Conservation (phyloP, 1,139 yeast genomes). For the Pichia sp. region DNA sequence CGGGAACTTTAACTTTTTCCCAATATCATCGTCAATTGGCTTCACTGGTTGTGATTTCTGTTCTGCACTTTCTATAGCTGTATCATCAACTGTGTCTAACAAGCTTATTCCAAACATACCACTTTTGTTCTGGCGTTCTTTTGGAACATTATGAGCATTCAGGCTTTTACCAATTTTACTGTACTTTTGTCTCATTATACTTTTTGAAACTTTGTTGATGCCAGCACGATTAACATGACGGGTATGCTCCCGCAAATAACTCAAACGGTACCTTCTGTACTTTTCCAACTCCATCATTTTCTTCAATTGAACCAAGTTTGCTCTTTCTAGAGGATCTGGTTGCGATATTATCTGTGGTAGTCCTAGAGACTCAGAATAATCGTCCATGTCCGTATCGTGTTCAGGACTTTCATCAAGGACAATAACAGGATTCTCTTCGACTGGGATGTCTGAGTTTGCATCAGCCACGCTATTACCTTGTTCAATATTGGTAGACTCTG, state of each 20-base stretch:
- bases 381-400: conserved; percentile 1
- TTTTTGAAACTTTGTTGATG: conserved; percentile 7
- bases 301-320: conserved; percentile 29
- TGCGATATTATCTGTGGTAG: conserved; percentile 17
- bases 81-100: conserved; percentile 22
- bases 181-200: conserved; percentile 4
- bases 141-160: conserved; percentile 17
- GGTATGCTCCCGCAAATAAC: conserved; percentile 28
- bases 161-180: neutral
- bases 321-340: conserved; percentile 31
- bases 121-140: conserved; percentile 23
- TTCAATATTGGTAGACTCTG: conserved; percentile 20
- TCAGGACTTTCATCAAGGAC: conserved; percentile 7
- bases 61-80: conserved; percentile 12
- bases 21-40: conserved; percentile 18
- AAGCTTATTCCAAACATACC: conserved; percentile 26
- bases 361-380: conserved; percentile 1
- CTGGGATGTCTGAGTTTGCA: neutral
- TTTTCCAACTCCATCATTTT: conserved; percentile 32
- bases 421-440: conserved; percentile 6
- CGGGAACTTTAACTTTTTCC: conserved; percentile 23
- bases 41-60: conserved; percentile 9
- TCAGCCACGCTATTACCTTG: neutral
- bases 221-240: conserved; percentile 24
- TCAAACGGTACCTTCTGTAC: conserved; percentile 27